Base-by-base conservation (phyloP, 2,329 filamentous ascomycete genomes). In the Cercospora sesami region DNA sequence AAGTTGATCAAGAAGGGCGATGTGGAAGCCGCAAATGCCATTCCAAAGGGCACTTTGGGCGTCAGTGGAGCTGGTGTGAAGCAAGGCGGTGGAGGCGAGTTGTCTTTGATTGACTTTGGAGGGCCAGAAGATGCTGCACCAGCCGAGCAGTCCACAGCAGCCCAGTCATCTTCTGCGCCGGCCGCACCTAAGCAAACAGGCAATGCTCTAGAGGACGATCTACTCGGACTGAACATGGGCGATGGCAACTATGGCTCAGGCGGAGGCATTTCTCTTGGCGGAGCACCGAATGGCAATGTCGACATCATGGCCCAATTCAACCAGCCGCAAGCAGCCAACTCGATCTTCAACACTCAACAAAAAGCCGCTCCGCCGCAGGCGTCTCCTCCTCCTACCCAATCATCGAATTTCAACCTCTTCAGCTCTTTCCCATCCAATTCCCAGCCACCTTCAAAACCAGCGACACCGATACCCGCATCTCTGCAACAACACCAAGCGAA, bases 1-100 rank as follows among this genome's bases (percentile, higher is more conserved):
- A 96, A 93, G 84, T 83, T 98, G 65, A 89, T 98, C 80, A 99
- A 97, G 84, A 96, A 95, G 83, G 95, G 95, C 23, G 94, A 99
- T 76, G 79, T 96, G 55, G 92, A 94, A 73, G 93, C 84, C 10
- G 93, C 95, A 16, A 88, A 90, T 72, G 92, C 89, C 78, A 91
- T 98, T 72, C 92, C 93, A 6, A 90, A 91, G 76, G 93, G 94
- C 30, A 94, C 91, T 14, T 85, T 91, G 60, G 87, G 90, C 10
- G 89, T 87, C 26, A 90, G 86, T 69, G 83, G 83, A 60, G 87
- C 88, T 68, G 85, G 87, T 70, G 84, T 90, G 58, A 83, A 85
- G 73, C 87, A 89, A 81, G 87, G 90, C 74, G 85, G 87, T 6
- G 86, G 89, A 72, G 89, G 93, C 75, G 94, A 97, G 79, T 82